Conservation (phyloP, 257 asterid genomes). For the Pogostemon cablin region DNA sequence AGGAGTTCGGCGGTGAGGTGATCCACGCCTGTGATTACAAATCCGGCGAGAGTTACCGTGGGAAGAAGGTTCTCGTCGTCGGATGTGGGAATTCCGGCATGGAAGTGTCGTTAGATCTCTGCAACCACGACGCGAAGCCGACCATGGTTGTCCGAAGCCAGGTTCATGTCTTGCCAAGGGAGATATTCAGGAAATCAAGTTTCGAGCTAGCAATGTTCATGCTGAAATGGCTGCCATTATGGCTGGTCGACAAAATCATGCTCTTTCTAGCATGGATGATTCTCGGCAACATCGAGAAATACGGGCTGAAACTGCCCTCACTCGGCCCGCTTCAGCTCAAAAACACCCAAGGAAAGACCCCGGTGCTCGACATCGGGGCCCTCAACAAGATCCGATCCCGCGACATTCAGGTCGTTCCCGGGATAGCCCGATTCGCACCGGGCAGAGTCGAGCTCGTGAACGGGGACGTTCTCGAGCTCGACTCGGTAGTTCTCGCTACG, state of each 20-base stretch:
- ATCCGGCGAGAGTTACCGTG: slow-evolving; percentile 54
- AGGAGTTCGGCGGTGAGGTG: slow-evolving; percentile 56
- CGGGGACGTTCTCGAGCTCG: slow-evolving; percentile 51
- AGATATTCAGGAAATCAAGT: slow-evolving; percentile 60
- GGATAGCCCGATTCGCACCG: slow-evolving; percentile 45
- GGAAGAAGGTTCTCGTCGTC: slow-evolving; percentile 59
- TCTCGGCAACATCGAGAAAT: slow-evolving; percentile 53
- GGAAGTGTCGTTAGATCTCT: slow-evolving; percentile 66
- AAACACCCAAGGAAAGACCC: slow-evolving; percentile 64
- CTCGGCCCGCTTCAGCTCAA: slow-evolving; percentile 64
- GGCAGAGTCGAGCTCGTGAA: slow-evolving; percentile 45
- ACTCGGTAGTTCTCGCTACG: slow-evolving; percentile 62
- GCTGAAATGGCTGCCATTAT: slow-evolving; percentile 67
- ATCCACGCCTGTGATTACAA: slow-evolving; percentile 60
- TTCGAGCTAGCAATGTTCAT: slow-evolving; percentile 59
- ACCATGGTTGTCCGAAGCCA: slow-evolving; percentile 64
- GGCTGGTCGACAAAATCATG: slow-evolving; percentile 65
- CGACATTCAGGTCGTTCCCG: slow-evolving; percentile 57
- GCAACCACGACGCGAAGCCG: slow-evolving; percentile 52
- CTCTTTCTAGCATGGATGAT: slow-evolving; percentile 53
- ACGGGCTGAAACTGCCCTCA: slow-evolving; percentile 58
- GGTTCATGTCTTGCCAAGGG: slow-evolving; percentile 78
- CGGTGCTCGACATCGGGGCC: slow-evolving; percentile 72
- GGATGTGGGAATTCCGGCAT: slow-evolving; percentile 73
- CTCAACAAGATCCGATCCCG: slow-evolving; percentile 57